These are phyloP conservation scores for Calonectria pauciramosa DNA, from an alignment of 2,329 filamentous ascomycete species.

Conservation along the genomic window DNA sequence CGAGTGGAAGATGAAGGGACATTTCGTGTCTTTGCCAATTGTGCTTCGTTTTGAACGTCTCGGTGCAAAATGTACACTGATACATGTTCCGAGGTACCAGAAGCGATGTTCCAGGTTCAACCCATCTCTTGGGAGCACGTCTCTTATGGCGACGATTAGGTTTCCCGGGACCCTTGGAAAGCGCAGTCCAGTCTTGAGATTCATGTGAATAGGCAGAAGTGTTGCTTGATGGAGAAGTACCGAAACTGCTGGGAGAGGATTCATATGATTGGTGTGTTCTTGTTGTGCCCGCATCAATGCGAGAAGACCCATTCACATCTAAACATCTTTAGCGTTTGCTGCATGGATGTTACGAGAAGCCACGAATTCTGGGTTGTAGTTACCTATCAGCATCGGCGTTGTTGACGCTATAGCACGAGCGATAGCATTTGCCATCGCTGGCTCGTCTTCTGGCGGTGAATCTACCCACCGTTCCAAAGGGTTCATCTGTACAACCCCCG, in stretches of 20 bases:
- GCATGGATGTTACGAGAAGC: constrained; percentile 48
- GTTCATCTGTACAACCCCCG: constrained; percentile 31
- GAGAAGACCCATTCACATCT: background rate
- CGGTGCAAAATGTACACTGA: constrained; percentile 13
- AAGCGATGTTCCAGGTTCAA: background rate
- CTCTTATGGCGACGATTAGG: constrained; percentile 43
- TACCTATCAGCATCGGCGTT: constrained; percentile 31
- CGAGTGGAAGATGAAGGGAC: background rate
- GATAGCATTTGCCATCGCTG: constrained; percentile 47
- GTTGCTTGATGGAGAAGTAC: background rate
- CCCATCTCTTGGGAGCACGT: background rate
- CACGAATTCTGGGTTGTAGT: constrained; percentile 43
- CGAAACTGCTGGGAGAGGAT: background rate
- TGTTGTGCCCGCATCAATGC: background rate
- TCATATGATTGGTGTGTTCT: background rate
- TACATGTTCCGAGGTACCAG: background rate
- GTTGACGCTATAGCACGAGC: constrained; percentile 40
- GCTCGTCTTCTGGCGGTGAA: constrained; percentile 51
- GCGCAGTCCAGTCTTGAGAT: background rate
- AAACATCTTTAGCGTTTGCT: background rate
- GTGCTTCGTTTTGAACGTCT: constrained; percentile 9
- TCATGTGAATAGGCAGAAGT: background rate
- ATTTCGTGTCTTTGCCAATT: constrained; percentile 10
- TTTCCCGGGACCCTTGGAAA: constrained; percentile 43
- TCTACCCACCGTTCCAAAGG: constrained; percentile 50